Percentiles rank a stretch among this genome's conserved stretches.
phyloP scores from a whole-genome alignment of 768 basidiomycete genomes.

The Amanita molliuscula region DNA sequence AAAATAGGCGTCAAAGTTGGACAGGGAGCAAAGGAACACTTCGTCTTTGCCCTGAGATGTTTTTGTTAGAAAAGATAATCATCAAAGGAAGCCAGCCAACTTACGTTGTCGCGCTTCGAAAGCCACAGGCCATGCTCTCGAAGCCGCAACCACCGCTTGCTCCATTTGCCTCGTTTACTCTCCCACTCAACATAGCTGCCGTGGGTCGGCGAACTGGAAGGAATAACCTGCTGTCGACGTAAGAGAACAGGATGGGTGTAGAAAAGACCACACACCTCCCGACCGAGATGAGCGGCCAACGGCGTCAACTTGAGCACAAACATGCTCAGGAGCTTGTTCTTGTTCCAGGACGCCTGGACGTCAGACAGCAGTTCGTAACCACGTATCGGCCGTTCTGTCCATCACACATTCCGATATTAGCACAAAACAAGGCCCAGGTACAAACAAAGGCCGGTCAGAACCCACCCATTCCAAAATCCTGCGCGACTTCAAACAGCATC shows the following conservation, averaged over 20 bases:
- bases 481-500: slow-evolving; percentile 87
- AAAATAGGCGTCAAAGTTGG: slow-evolving; percentile 82
- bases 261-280: slow-evolving; percentile 34
- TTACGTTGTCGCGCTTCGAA: slow-evolving; percentile 82
- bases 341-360: slow-evolving; percentile 82
- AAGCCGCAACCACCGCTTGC: slow-evolving; percentile 81
- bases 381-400: slow-evolving; percentile 77
- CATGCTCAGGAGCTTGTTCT: slow-evolving; percentile 67
- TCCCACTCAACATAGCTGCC: slow-evolving; percentile 80
- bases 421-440: slow-evolving; percentile 2
- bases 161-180: slow-evolving; percentile 90
- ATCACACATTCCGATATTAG: background rate
- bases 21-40: slow-evolving; percentile 68
- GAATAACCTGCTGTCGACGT: slow-evolving; percentile 21
- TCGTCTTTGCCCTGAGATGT: slow-evolving; percentile 73
- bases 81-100: slow-evolving; percentile 12
- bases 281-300: slow-evolving; percentile 47
- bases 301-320: slow-evolving; percentile 73
- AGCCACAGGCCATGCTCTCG: slow-evolving; percentile 81
- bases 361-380: slow-evolving; percentile 78
- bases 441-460: slow-evolving; percentile 10
- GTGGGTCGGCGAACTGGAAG: slow-evolving; percentile 34
- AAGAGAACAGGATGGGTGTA: background rate
- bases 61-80: background rate
- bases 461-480: slow-evolving; percentile 89